Evolutionary conservation across 1,139 yeast genomes (phyloP), one percentile per base, ranked within the genome.

Genomic region (Hanseniaspora gamundiae): DNA sequence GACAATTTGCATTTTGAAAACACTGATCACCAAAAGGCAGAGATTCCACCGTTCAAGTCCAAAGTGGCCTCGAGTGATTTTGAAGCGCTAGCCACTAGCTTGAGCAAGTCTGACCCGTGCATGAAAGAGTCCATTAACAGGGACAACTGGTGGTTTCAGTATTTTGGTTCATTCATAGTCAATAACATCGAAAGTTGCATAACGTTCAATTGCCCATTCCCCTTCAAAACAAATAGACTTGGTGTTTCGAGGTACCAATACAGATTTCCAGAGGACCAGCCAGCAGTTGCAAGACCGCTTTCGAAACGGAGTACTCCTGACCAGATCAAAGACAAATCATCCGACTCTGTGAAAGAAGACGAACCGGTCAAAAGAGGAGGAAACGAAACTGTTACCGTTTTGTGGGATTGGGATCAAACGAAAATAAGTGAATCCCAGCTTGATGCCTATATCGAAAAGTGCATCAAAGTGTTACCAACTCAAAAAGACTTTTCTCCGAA

Each of bases 341-440:
- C 14, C 10, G 38, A 38, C 16, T 29, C 31, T 2, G 39, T 19
- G 4, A 4, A 30, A n/a, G 38, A 33, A 14, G 27, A 4, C 3
- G 42, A 39, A 13, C 27, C 82, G 55, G 65, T 81, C n/a, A 94
- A 86, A 52, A 70, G 98, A 54, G 98, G 97, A 1, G 77, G 73
- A 1, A 87, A 80, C 53, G 77, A 71, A 26, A 84, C 95, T 0
- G 71, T 77, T 17, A 71, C 78, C 0, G 61, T 84, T 17, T 62
- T 81, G 54, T 91, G 96, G 95, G 72, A 70, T 51, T 65, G 70
- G 4, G 68, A 64, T 16, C 71, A 66, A 38, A 42, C 57, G 0
- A 57, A 52, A 2, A 61, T 69, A 11, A 57, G 60, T 0, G 55
- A 54, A 1, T 58, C 57, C 17, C 63, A 48, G 19, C 41, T 82